Evolutionary conservation across 345 rosid species (phyloP).

Genomic region (Anastatica hierochuntica): DNA sequence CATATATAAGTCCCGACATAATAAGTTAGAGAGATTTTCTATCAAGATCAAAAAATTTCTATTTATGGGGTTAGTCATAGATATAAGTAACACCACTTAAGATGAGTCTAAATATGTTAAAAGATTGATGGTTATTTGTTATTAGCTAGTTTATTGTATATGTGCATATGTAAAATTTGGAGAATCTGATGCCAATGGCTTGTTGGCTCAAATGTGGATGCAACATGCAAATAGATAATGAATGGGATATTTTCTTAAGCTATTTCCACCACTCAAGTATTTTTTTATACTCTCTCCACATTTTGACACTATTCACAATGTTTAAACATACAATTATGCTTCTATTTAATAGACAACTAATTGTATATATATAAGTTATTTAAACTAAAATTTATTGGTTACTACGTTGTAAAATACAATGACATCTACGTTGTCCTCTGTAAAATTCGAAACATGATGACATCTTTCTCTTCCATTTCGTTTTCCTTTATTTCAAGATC

Average conservation of each 20-base stretch:
- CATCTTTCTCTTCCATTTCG: no score
- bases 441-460: no score
- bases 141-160: neutral
- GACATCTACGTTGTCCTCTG: no score
- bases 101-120: neutral
- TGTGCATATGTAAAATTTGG: neutral
- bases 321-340: no score
- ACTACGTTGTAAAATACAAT: no score
- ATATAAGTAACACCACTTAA: neutral
- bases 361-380: no score
- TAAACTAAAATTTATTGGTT: no score
- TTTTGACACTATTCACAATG: no score
- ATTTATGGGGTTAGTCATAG: neutral
- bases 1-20: neutral
- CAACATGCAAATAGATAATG: neutral
- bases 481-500: no score
- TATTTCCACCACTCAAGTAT: neutral
- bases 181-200: slow-evolving; percentile 16
- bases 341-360: no score
- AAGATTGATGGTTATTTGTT: slow-evolving; percentile 2
- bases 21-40: neutral
- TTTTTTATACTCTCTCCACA: no score
- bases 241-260: neutral
- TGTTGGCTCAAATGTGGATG: slow-evolving; percentile 8
- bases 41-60: neutral